Evolutionary conservation across 1,139 yeast species (phyloP).

Genomic region (Tardiomyces blankii): DNA sequence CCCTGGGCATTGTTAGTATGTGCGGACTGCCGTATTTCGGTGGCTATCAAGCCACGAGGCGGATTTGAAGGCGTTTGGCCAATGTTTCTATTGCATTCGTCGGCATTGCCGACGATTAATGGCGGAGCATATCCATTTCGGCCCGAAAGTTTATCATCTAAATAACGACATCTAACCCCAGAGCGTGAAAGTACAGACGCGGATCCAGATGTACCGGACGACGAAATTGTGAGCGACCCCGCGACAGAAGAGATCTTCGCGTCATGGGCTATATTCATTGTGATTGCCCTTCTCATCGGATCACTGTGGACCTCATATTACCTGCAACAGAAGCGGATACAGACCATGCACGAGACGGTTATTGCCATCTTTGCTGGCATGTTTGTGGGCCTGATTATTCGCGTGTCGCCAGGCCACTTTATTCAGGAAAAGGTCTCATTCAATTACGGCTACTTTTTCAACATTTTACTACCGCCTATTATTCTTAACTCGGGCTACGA

Average conservation of each 20-base stretch:
- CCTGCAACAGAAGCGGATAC: slow-evolving; percentile 80
- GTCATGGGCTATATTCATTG: slow-evolving; percentile 92
- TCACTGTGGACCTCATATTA: slow-evolving; percentile 95
- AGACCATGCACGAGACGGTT: slow-evolving; percentile 95
- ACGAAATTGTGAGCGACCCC: slow-evolving; percentile 66
- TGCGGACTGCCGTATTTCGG: no score
- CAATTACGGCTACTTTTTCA: slow-evolving; percentile 89
- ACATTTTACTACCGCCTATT: slow-evolving; percentile 89
- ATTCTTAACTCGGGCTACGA: slow-evolving; percentile 95
- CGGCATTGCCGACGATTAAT: neutral
- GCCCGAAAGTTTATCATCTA: no score
- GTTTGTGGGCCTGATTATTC: slow-evolving; percentile 85
- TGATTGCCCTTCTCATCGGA: slow-evolving; percentile 65
- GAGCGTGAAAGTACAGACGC: slow-evolving; percentile 29
- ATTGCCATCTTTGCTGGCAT: slow-evolving; percentile 92
- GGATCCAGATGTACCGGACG: slow-evolving; percentile 35
- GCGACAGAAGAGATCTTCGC: slow-evolving; percentile 94
- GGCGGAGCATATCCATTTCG: slow-evolving; percentile 14
- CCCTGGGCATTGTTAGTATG: no score
- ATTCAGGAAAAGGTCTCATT: slow-evolving; percentile 96
- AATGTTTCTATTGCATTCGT: no score
- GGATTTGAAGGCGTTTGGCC: no score
- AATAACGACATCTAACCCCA: neutral
- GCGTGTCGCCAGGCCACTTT: slow-evolving; percentile 90
- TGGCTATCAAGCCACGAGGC: no score